Percentiles rank a stretch among this genome's conserved stretches.
These are phyloP conservation scores for Nemania sp. DNA, from an alignment of 2,329 filamentous ascomycete species.

Conservation along the genomic window DNA sequence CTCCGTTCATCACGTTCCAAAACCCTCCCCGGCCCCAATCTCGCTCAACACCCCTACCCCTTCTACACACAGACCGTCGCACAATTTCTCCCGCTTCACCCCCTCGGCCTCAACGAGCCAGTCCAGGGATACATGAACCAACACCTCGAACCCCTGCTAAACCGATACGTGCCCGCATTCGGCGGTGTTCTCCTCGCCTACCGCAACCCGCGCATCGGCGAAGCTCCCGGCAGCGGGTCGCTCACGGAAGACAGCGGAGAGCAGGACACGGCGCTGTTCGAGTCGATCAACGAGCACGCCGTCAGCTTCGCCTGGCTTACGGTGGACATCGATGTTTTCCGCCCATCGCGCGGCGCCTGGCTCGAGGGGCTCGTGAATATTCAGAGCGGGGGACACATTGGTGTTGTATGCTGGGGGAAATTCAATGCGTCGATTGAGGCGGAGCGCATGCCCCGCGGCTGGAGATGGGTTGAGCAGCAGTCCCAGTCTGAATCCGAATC, in stretches of 20 bases:
- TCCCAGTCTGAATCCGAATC: conserved; percentile 43
- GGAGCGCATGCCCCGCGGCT: conserved; percentile 72
- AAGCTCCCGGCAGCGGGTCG: conserved; percentile 55
- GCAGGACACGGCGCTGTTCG: conserved; percentile 48
- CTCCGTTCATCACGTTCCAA: conserved; percentile 34
- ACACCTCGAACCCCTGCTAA: conserved; percentile 73
- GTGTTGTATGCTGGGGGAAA: conserved; percentile 84
- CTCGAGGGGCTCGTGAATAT: conserved; percentile 83
- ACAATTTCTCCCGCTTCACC: conserved; percentile 76
- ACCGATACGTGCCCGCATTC: conserved; percentile 74
- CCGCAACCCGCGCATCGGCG: conserved; percentile 67
- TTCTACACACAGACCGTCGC: conserved; percentile 81
- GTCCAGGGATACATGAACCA: conserved; percentile 73
- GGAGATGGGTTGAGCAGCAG: conserved; percentile 75
- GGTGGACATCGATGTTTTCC: conserved; percentile 81
- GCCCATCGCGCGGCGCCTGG: conserved; percentile 71
- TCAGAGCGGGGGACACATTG: conserved; percentile 86
- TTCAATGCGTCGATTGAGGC: conserved; percentile 90
- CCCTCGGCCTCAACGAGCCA: conserved; percentile 69
- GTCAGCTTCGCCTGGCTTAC: conserved; percentile 88
- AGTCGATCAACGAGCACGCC: conserved; percentile 77
- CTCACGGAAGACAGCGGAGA: conserved; percentile 52
- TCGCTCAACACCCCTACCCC: conserved; percentile 56
- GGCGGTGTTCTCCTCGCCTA: conserved; percentile 77
- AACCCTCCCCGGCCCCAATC: background rate